Evolutionary conservation across 2,329 filamentous ascomycete genomes (phyloP), one percentile per base, ranked within the genome.

Genomic region (Camptophora hylomeconis): DNA sequence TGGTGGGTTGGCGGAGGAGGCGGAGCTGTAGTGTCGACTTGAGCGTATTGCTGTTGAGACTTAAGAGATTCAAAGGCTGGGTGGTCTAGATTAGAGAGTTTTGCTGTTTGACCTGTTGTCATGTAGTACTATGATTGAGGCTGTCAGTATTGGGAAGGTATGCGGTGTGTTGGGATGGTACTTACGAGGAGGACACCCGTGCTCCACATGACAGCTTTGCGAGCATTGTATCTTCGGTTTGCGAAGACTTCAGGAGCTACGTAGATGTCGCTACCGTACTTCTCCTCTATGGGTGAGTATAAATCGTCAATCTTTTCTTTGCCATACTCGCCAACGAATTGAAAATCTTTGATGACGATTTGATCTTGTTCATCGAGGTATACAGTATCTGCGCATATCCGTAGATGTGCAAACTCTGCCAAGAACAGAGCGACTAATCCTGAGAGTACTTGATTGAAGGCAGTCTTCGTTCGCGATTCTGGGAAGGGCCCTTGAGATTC

Each of bases 121-220:
- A 30, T 30, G 28, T 23, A 24, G 14, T 30, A 30, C n/a, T n/a
- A n/a, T n/a, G n/a, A n/a, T n/a, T n/a, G n/a, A n/a, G n/a, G n/a
- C n/a, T n/a, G n/a, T n/a, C n/a, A n/a, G n/a, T n/a, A n/a, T n/a
- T n/a, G n/a, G n/a, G n/a, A n/a, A n/a, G n/a, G n/a, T n/a, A n/a
- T n/a, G n/a, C n/a, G n/a, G n/a, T n/a, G n/a, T n/a, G n/a, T n/a
- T n/a, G n/a, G n/a, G n/a, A n/a, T n/a, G n/a, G n/a, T n/a, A n/a
- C n/a, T n/a, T n/a, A n/a, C n/a, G 14, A 30, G 9, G 7, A 17
- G 14, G 12, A 30, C 28, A 17, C 28, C 28, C 11, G 20, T 24
- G 14, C 28, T 30, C 28, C 28, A 30, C n/a, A 30, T 22, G 12
- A 22, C 21, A 12, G 28, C 28, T 18, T 30, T 30, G 5, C 28